Conservation (phyloP, 2,329 filamentous ascomycete species). For the Colletotrichum aenigma region DNA sequence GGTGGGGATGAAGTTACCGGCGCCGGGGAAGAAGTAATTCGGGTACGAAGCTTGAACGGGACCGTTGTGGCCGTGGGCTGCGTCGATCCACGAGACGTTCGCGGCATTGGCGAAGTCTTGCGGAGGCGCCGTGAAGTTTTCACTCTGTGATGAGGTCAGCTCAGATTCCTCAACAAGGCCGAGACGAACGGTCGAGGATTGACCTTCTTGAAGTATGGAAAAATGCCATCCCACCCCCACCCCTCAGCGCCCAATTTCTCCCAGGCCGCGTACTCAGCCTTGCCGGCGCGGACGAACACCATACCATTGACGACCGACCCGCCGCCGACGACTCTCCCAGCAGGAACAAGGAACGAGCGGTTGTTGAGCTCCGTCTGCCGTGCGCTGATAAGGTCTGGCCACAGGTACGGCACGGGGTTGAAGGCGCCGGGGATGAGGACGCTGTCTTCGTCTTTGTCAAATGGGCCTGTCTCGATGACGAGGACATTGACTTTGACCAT, state of each 20-base stretch:
- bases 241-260: constrained; percentile 45
- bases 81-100: constrained; percentile 12
- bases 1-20: constrained; percentile 15
- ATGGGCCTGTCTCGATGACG: constrained; percentile 30
- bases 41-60: constrained; percentile 35
- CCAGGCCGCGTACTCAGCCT: constrained; percentile 47
- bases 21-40: constrained; percentile 33
- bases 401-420: constrained; percentile 31
- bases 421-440: constrained; percentile 32
- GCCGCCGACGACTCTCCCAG: constrained; percentile 40
- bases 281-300: constrained; percentile 36
- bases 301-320: constrained; percentile 42
- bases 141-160: neutral
- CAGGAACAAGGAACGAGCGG: constrained; percentile 25
- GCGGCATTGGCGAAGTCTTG: constrained; percentile 2
- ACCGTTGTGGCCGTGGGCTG: constrained; percentile 29
- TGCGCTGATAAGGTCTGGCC: constrained; percentile 26
- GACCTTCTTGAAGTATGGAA: constrained; percentile 49
- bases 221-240: constrained; percentile 39
- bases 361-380: constrained; percentile 30
- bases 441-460: constrained; percentile 27
- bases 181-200: neutral
- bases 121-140: constrained; percentile 20
- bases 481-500: constrained; percentile 26
- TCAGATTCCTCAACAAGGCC: neutral